Evolutionary conservation across 2,329 filamentous ascomycete species (phyloP), one percentile per base, ranked within the genome.

Genomic region (Fusarium newnesense): DNA sequence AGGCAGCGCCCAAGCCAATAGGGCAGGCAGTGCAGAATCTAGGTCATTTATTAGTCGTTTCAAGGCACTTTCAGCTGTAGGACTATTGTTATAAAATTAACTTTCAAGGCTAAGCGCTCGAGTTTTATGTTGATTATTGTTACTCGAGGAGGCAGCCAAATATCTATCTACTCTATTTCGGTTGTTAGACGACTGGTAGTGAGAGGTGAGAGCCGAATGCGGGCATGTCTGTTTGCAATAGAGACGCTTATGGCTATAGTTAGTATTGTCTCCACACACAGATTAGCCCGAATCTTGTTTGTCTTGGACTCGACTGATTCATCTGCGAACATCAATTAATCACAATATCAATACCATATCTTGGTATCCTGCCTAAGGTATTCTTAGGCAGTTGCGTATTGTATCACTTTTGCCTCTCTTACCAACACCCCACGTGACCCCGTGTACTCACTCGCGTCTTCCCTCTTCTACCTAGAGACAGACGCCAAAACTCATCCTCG

Each of bases 371-470:
- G 30, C 49, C 49, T 26, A 32, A 32, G 28, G 15, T 12, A 50
- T 52, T 52, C 49, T 54, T 34, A 56, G 68, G 50, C 67, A 61
- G 67, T 24, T 60, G 44, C 44, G 9, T 21, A 40, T 54, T n/a
- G n/a, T n/a, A n/a, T n/a, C 19, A 30, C 34, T 39, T 24, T 15
- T 49, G 13, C 32, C 21, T 24, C n/a, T n/a, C n/a, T n/a, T n/a
- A n/a, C n/a, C n/a, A 54, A 9, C 4, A 7, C 13, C 16, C 30
- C 77, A 78, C 77, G 77, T 79, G 77, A 79, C 73, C 66, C 46
- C 75, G 77, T 69, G 77, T 62, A 40, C 37, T 54, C 44, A 30
- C 52, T 77, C 72, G 67, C 60, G 43, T 60, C 67, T 60, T 54
- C 24, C 39, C 21, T 26, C 60, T 32, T n/a, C 46, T 49, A 24